These are phyloP conservation scores for Hyaloperonospora arabidopsidis DNA, from an alignment of 352 stramenopile species.

Conservation along the genomic window DNA sequence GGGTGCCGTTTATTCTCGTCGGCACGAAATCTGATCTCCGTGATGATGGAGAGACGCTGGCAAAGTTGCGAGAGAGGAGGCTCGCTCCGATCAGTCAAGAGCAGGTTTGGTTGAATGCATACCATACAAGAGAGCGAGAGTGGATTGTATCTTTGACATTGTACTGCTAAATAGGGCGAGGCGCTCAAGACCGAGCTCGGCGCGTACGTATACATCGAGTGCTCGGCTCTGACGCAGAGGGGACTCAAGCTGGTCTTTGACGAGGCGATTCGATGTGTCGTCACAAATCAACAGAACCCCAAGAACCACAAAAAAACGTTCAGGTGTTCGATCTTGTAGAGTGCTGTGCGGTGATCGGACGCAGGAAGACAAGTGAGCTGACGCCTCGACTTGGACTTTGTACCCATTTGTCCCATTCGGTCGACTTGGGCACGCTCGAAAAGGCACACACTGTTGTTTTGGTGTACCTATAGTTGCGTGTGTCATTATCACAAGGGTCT, in stretches of 20 bases:
- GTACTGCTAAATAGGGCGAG: slow-evolving; percentile 48
- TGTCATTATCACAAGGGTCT: neutral
- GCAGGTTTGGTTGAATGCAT: slow-evolving; percentile 29
- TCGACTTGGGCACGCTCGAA: too few relatives aligned
- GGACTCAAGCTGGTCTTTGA: slow-evolving; percentile 93
- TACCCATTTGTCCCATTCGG: too few relatives aligned
- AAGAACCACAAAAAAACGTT: slow-evolving; percentile 39
- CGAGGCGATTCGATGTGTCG: slow-evolving; percentile 86
- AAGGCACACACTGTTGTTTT: too few relatives aligned
- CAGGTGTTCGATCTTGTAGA: slow-evolving; percentile 68
- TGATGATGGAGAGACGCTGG: slow-evolving; percentile 85
- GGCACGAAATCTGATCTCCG: slow-evolving; percentile 92
- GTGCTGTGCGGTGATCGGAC: neutral
- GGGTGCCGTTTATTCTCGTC: slow-evolving; percentile 92
- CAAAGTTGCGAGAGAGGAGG: slow-evolving; percentile 86
- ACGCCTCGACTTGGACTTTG: too few relatives aligned
- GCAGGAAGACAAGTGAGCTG: neutral
- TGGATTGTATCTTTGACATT: neutral
- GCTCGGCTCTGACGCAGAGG: slow-evolving; percentile 89
- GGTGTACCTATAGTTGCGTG: neutral
- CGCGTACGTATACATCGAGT: slow-evolving; percentile 91
- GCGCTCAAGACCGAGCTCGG: slow-evolving; percentile 84
- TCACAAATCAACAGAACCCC: slow-evolving; percentile 71
- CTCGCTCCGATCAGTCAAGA: slow-evolving; percentile 60
- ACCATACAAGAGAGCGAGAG: neutral